Base-by-base conservation (phyloP, 2,329 filamentous ascomycete species). In the Penicillium sclerotiorum region DNA sequence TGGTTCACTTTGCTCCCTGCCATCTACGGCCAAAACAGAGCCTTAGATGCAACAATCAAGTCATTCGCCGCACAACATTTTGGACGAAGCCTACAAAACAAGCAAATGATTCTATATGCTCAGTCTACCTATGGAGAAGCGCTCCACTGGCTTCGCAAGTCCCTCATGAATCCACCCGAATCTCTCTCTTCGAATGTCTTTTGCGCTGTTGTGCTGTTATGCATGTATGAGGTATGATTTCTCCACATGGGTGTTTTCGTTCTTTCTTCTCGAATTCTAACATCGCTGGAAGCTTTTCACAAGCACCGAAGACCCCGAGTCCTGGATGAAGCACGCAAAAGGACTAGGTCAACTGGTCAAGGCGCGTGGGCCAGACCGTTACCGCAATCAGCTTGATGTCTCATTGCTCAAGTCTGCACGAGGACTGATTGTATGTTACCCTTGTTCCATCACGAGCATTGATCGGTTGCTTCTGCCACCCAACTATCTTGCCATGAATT, bases 251-350 rank as follows among this genome's bases (percentile, higher is more conserved):
- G 8, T 42, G 1, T 9, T 8, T 7, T 9, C 13, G 5, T 13
- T 22, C 6, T 41, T 6, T n/a, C 30, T 8, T 5, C 5, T 28
- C n/a, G 8, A 3, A 39, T 8, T 23, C 32, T 45, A 13, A 36
- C 32, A 9, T 3, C 21, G 12, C 18, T 23, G 4, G 5, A 7
- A 45, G 63, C 58, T 67, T 2, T 67, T 67, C 41, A 50, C 61
- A 13, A 61, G 66, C 23, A 53, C 50, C 5, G 47, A 60, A 4
- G 52, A 61, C 18, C 52, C 61, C 2, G 58, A 57, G 22, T 60
- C 59, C 3, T 67, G 64, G 64, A 67, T 67, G 57, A 65, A 62
- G 22, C 64, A 67, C 43, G 64, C 63, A 15, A 58, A 60, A 21
- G 64, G 59, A 2, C 48, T 67, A 21, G 58, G 60, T 33, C 62